Evolutionary conservation across 106 monocot species (phyloP), one percentile per base, ranked within the genome.

Genomic region (Dioscorea zingiberensis): DNA sequence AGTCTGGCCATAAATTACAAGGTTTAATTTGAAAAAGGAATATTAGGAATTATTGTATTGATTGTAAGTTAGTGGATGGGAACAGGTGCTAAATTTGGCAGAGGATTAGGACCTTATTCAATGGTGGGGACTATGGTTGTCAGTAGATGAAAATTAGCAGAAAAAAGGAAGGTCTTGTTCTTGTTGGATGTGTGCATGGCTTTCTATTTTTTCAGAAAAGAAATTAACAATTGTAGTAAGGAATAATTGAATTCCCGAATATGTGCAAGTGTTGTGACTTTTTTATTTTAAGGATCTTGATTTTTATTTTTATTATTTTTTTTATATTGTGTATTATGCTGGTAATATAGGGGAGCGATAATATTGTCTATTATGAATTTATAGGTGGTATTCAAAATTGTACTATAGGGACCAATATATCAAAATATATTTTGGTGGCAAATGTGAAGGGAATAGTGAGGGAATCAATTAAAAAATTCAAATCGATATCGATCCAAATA

Each of bases 41-140:
- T 54, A 68, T 25, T 38, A 38, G 38, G 4, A 38, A 38, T 38
- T 66, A 48, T 23, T 63, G 48, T 68, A 59, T 30, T 47, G n/a
- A 38, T 29, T 18, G 59, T 53, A 25, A 51, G 27, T 28, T 47
- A 64, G 46, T 18, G 25, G 48, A 58, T 65, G 48, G 70, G 44
- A 71, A 65, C 51, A 70, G 13, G 51, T 77, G 65, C 76, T 65
- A 65, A 69, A 63, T 62, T 74, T 73, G 63, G 68, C 73, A 68
- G 12, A 22, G 21, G 21, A n/a, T 47, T 18, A 7, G 73, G 30
- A 51, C n/a, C 29, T 73, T 55, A 47, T 58, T 58, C 55, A 24
- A 46, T 22, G 48, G 66, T 26, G 26, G 60, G 59, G 9, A 4
- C 19, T 15, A 38, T 38, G 27, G 53, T 12, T 44, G 16, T 13